These are phyloP conservation scores for Epichloe uncinata DNA, from an alignment of 2,329 filamentous ascomycete species.

Conservation along the genomic window DNA sequence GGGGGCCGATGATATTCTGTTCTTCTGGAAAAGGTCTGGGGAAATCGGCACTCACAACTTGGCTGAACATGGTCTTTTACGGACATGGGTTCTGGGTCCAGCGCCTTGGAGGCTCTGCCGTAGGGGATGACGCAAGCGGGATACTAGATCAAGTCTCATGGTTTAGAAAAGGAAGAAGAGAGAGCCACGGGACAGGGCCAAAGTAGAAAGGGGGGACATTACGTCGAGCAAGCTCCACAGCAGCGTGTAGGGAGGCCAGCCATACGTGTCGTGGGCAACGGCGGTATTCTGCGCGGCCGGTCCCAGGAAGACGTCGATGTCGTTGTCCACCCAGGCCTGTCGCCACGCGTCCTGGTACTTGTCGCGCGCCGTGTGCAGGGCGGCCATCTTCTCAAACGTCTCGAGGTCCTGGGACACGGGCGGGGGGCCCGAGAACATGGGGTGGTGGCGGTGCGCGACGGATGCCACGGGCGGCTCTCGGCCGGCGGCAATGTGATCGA, in stretches of 20 bases:
- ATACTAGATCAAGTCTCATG: slow-evolving; percentile 22
- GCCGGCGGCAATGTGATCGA: not conserved
- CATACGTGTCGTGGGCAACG: slow-evolving; percentile 36
- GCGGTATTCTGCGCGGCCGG: slow-evolving; percentile 36
- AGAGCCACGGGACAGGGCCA: not conserved
- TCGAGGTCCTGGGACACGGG: slow-evolving; percentile 8
- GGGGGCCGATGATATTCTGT: too few relatives aligned
- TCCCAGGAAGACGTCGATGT: slow-evolving; percentile 36
- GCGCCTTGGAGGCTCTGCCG: slow-evolving; percentile 18
- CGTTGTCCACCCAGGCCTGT: slow-evolving; percentile 24
- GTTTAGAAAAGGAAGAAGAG: not conserved
- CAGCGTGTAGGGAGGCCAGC: slow-evolving; percentile 30
- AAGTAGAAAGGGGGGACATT: not conserved
- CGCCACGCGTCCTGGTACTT: slow-evolving; percentile 26
- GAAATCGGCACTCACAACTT: not conserved
- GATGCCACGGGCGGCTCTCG: not conserved
- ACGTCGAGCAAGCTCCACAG: slow-evolving; percentile 40
- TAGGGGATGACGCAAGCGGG: slow-evolving; percentile 36
- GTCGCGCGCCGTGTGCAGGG: slow-evolving; percentile 10
- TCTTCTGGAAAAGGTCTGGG: too few relatives aligned
- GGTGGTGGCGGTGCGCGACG: not conserved
- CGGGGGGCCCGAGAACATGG: not conserved
- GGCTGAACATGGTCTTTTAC: slow-evolving; percentile 1
- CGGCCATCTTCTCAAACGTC: slow-evolving; percentile 22
- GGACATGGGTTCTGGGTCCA: slow-evolving; percentile 3